Percentiles rank a stretch among this genome's conserved stretches.
Evolutionary conservation across 306 rosid genomes (phyloP).

Genomic region (Neltuma alba): DNA sequence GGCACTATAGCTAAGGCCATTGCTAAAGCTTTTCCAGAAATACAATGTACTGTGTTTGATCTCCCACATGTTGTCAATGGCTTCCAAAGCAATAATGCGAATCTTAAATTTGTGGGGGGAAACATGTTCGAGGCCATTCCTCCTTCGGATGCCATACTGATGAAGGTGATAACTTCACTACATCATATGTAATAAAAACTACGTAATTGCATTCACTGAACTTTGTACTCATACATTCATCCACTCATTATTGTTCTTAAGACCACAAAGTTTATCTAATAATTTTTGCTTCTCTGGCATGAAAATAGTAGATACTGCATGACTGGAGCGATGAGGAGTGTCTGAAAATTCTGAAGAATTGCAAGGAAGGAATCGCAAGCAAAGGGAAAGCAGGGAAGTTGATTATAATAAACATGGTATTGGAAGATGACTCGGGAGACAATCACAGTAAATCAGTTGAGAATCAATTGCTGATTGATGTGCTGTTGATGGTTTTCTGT

Average conservation of each 20-base stretch:
- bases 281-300: not conserved
- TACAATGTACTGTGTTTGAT: constrained; percentile 55
- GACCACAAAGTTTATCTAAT: not conserved
- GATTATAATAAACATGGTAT: constrained; percentile 51
- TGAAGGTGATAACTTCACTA: constrained; percentile 41
- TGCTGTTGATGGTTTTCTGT: constrained; percentile 31
- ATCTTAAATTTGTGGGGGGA: constrained; percentile 52
- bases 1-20: constrained; percentile 56
- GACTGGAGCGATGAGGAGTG: constrained; percentile 59
- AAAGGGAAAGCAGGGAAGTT: constrained; percentile 37
- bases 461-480: constrained; percentile 33
- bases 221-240: no score
- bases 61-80: constrained; percentile 57
- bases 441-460: constrained; percentile 33
- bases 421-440: constrained; percentile 26
- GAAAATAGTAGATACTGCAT: constrained; percentile 44
- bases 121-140: constrained; percentile 59
- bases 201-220: no score
- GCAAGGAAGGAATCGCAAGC: constrained; percentile 45
- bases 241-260: not conserved
- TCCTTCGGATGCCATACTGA: constrained; percentile 41
- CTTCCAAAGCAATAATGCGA: constrained; percentile 32
- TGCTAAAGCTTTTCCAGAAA: constrained; percentile 40
- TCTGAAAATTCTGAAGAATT: constrained; percentile 42
- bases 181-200: no score